Evolutionary conservation across 2,329 filamentous ascomycete species (phyloP).

Genomic region (Sporothrix sp.): DNA sequence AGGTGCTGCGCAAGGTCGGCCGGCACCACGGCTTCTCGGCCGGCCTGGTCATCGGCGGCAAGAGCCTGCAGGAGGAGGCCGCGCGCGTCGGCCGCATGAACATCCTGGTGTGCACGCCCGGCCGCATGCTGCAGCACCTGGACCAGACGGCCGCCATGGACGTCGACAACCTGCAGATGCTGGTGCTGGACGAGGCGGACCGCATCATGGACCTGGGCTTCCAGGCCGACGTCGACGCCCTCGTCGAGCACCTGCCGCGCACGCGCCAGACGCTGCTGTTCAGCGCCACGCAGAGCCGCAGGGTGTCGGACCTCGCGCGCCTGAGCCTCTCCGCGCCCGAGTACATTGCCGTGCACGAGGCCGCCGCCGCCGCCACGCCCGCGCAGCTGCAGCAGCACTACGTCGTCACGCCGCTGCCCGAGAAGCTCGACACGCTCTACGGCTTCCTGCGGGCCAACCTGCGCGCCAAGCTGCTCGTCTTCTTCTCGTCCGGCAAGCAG

Average conservation of each 20-base stretch:
- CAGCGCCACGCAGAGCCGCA: conserved; percentile 91
- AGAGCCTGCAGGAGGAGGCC: conserved; percentile 77
- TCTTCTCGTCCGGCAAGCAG: conserved; percentile 90
- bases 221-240: conserved; percentile 78
- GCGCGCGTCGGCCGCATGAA: conserved; percentile 87
- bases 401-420: conserved; percentile 69
- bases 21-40: conserved; percentile 85
- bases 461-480: conserved; percentile 91
- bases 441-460: conserved; percentile 86
- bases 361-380: conserved; percentile 70
- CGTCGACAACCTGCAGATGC: conserved; percentile 80
- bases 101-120: conserved; percentile 90
- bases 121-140: conserved; percentile 88
- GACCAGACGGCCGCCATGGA: conserved; percentile 88
- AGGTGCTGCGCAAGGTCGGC: conserved; percentile 83
- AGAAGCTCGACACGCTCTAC: conserved; percentile 87
- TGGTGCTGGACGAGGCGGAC: conserved; percentile 93
- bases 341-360: conserved; percentile 89
- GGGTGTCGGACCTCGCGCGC: conserved; percentile 82
- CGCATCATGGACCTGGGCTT: conserved; percentile 98
- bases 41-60: conserved; percentile 87
- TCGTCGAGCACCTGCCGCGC: conserved; percentile 81
- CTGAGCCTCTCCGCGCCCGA: conserved; percentile 83
- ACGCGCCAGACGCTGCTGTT: conserved; percentile 87
- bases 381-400: conserved; percentile 83